A percentile compares a stretch with the other conserved stretches of the same genome.
phyloP scores from a whole-genome alignment of 2,329 filamentous ascomycete species.

The Colletotrichum sp. region DNA sequence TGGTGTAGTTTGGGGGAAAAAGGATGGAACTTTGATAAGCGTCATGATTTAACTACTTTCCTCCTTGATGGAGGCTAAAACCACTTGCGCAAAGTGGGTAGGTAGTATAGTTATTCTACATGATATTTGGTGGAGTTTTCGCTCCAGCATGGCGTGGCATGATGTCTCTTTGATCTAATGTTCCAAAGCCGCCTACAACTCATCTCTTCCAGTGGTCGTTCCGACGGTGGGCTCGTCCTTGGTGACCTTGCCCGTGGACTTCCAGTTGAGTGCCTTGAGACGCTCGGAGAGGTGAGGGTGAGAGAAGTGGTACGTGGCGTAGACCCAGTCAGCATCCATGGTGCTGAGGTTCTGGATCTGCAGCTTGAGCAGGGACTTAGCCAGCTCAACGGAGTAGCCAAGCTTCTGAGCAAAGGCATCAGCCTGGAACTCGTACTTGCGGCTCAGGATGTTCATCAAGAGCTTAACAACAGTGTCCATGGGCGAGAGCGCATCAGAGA shows the following conservation, averaged over 20 bases:
- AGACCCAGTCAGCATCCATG: constrained; percentile 99
- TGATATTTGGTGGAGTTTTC: background rate
- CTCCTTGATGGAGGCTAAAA: background rate
- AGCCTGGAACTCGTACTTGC: constrained; percentile 95
- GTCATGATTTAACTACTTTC: background rate
- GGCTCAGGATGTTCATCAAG: constrained; percentile 92
- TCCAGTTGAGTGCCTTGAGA: constrained; percentile 89
- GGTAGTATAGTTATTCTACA: background rate
- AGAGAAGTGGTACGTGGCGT: constrained; percentile 97
- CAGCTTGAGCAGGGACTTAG: constrained; percentile 90
- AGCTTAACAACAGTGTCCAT: constrained; percentile 96
- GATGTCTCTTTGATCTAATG: background rate
- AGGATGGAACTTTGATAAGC: background rate
- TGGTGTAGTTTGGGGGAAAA: background rate
- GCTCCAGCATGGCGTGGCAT: background rate
- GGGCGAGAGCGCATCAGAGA: constrained; percentile 93
- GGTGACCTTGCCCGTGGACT: constrained; percentile 59
- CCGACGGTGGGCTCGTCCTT: constrained; percentile 53
- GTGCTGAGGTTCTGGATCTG: constrained; percentile 98
- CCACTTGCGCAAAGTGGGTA: background rate
- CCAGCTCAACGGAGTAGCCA: constrained; percentile 84
- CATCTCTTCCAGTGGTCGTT: constrained; percentile 77
- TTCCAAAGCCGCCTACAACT: constrained; percentile 57
- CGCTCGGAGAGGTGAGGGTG: constrained; percentile 96
- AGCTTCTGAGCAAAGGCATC: constrained; percentile 87